Base-by-base conservation (phyloP, 805 yeast species). In the Nematodospora valgi region DNA sequence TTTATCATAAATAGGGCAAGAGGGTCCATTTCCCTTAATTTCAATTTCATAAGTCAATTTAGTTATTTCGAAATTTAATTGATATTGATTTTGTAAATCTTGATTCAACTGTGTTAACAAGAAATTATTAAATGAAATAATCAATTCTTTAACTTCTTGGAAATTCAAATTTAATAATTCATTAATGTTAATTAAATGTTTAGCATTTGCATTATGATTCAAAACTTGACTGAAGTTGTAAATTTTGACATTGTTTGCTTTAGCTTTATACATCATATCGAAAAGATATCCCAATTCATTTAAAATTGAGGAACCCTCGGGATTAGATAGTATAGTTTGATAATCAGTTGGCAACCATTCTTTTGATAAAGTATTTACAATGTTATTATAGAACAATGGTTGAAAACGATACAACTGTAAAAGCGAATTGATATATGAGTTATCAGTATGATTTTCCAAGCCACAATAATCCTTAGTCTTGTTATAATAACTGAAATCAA, bases 261-360 rank as follows among this genome's bases (percentile, higher is more conserved):
- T 61, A 0, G 96, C 87, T 54, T 86, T 85, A 27, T 72, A 72
- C 60, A 91, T 72, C 98, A 93, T 91, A 51, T 94, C 98, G 59
- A 78, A 86, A 10, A 94, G 62, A 44, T 87, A 86, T 0, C 96
- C 98, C 30, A 89, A 62, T 52, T 93, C 97, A 32, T 85, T 79
- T 18, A 88, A 58, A 3, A 89, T 54, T 2, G 84, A 78, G 1
- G 71, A 61, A 0, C 72, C 71, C 35, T 63, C 67, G 23, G 59
- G 62, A 33, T 64, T 65, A 18, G 52, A 52, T 5, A 44, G 33
- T 4, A 64, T 53, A 2, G 60, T 49, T 0, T 57, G 57, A 23
- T 62, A 55, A 48, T 54, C 65, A 38, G 50, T 57, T 2, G 73
- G 73, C 19, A 78, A 64, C 60, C 63, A 64, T 42, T 66, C 72